Percentiles rank a stretch among this genome's conserved stretches.
phyloP scores from a whole-genome alignment of 2,329 filamentous ascomycete species.

The Aspergillus fructus region DNA sequence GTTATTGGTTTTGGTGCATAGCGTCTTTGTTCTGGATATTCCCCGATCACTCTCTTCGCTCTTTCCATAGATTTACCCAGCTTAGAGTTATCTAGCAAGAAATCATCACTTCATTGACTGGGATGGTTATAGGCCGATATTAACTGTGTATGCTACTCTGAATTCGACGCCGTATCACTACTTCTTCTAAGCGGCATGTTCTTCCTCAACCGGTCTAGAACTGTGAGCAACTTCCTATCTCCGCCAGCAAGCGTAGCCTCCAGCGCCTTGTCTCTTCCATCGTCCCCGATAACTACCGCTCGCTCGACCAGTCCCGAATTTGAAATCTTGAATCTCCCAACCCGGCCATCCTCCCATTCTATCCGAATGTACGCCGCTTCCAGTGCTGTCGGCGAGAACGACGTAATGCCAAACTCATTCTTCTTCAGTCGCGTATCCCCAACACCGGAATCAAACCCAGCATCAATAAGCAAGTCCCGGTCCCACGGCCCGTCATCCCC shows the following conservation, averaged over 20 bases:
- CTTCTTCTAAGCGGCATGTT: background rate
- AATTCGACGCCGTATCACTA: background rate
- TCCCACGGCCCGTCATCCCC: conserved; percentile 18
- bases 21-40: conserved; percentile 10
- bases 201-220: conserved; percentile 32
- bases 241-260: conserved; percentile 37
- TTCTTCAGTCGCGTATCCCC: conserved; percentile 10
- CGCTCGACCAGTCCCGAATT: conserved; percentile 41
- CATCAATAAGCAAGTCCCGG: conserved; percentile 16
- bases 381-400: conserved; percentile 34
- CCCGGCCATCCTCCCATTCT: conserved; percentile 45
- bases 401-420: conserved; percentile 34
- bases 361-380: conserved; percentile 45
- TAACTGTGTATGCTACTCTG: background rate
- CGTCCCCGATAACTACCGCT: conserved; percentile 43
- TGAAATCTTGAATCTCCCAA: conserved; percentile 45
- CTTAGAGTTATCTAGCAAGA: background rate
- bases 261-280: conserved; percentile 36
- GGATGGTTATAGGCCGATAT: background rate
- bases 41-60: background rate
- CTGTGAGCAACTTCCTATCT: conserved; percentile 34
- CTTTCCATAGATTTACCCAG: conserved; percentile 19
- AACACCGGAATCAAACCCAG: background rate
- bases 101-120: background rate
- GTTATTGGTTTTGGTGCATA: conserved; percentile 25